Evolutionary conservation across 2,329 filamentous ascomycete species (phyloP).

Genomic region (Epichloe aotearoae): DNA sequence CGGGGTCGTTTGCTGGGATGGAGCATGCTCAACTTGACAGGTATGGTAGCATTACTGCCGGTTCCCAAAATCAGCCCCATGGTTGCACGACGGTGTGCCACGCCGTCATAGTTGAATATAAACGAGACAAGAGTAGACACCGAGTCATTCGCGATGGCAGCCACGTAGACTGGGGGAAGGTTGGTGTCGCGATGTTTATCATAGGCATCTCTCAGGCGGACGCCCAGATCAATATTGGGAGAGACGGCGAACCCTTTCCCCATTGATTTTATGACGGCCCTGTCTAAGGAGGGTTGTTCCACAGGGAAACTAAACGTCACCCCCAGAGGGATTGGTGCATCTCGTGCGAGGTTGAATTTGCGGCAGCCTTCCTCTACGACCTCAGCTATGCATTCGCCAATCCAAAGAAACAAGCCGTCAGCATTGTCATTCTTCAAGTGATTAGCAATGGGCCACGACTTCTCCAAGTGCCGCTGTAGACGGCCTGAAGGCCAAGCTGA

Average conservation of each 20-base stretch:
- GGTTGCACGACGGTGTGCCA: slow-evolving; percentile 48
- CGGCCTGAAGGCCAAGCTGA: slow-evolving; percentile 14
- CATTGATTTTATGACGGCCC: slow-evolving; percentile 54
- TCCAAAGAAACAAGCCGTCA: slow-evolving; percentile 68
- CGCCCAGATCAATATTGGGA: slow-evolving; percentile 45
- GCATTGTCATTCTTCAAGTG: slow-evolving; percentile 62
- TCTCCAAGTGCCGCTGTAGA: slow-evolving; percentile 50
- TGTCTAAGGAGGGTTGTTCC: slow-evolving; percentile 47
- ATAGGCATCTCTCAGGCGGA: slow-evolving; percentile 46
- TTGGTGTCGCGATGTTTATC: slow-evolving; percentile 28
- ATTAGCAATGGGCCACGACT: slow-evolving; percentile 60
- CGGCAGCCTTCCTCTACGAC: slow-evolving; percentile 49
- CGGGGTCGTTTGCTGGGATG: slow-evolving; percentile 47
- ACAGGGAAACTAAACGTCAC: slow-evolving; percentile 62
- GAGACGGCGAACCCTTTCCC: slow-evolving; percentile 57
- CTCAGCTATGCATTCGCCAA: slow-evolving; percentile 62
- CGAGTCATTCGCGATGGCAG: slow-evolving; percentile 70
- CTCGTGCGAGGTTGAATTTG: slow-evolving; percentile 25
- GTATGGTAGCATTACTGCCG: slow-evolving; percentile 69
- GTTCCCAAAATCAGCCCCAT: slow-evolving; percentile 78
- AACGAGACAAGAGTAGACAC: slow-evolving; percentile 69
- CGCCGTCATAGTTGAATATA: slow-evolving; percentile 54
- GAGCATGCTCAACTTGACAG: slow-evolving; percentile 49
- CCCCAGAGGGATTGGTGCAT: slow-evolving; percentile 44
- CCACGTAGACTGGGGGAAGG: slow-evolving; percentile 56